These are phyloP conservation scores for Chlamydomonas sp. DNA, from an alignment of 139 green algal species.

Conservation along the genomic window DNA sequence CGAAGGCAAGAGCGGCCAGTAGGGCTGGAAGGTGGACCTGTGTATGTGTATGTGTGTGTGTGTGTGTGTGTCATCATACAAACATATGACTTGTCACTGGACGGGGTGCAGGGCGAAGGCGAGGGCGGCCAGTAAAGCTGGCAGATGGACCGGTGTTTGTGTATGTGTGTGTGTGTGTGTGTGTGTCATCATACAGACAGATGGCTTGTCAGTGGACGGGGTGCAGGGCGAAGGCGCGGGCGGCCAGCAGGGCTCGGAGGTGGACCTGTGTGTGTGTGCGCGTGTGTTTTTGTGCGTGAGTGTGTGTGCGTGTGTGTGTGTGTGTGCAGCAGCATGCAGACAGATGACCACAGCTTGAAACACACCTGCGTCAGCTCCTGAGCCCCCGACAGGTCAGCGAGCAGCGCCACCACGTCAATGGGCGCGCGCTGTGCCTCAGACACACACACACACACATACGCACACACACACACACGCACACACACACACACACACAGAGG, in stretches of 20 bases:
- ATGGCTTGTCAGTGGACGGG: constrained; percentile 67
- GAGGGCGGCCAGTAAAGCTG: constrained; percentile 40
- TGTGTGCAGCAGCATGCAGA: too few species aligned
- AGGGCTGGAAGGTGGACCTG: constrained; percentile 33
- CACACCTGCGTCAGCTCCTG: too few species aligned
- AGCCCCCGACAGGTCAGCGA: too few species aligned
- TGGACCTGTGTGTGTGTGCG: constrained; percentile 16
- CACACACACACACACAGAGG: not conserved
- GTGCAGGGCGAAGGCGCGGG: constrained; percentile 59
- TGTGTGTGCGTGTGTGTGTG: too few species aligned
- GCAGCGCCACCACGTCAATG: not conserved
- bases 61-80: not conserved
- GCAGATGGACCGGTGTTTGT: constrained; percentile 19
- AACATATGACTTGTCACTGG: too few species aligned
- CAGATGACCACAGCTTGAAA: too few species aligned
- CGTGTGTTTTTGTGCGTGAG: too few species aligned
- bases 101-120: constrained; percentile 66
- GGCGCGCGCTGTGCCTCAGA: not conserved
- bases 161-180: not conserved
- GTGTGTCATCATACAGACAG: too few species aligned
- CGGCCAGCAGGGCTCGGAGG: constrained; percentile 37
- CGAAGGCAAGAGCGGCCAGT: constrained; percentile 55
- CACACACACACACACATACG: not conserved
- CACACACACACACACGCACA: not conserved
- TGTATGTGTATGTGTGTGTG: not conserved